Conservation (phyloP, 176 grass and related monocot genomes). For the Pharus latifolius region DNA sequence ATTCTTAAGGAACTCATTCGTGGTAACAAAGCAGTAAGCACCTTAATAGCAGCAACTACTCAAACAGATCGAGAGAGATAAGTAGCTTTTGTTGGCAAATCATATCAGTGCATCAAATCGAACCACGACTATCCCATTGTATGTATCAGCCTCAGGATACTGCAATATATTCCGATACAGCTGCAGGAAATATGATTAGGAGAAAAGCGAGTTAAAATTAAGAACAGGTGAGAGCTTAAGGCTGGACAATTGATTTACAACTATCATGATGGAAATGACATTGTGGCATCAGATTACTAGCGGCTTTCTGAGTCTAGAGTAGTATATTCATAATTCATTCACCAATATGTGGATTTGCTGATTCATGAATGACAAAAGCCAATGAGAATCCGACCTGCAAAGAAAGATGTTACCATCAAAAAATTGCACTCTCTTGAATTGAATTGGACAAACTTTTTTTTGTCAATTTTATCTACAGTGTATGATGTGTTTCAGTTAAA, state of each 20-base stretch:
- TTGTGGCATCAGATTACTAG: neutral
- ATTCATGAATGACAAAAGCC: conserved; percentile 95
- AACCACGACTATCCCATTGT: conserved; percentile 84
- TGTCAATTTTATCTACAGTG: neutral
- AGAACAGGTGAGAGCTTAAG: neutral
- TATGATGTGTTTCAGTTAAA: neutral
- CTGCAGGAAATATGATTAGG: conserved; percentile 36
- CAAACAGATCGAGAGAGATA: conserved; percentile 18
- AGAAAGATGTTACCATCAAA: conserved; percentile 4
- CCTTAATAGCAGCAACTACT: neutral
- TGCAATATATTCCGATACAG: conserved; percentile 75
- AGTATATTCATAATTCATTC: conserved; percentile 23
- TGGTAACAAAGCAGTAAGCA: neutral
- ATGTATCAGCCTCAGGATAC: conserved; percentile 86
- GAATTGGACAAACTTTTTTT: neutral
- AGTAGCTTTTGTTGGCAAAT: conserved; percentile 93
- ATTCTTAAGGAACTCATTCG: too few relatives aligned
- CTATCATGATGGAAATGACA: too few relatives aligned
- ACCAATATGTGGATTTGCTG: conserved; percentile 95
- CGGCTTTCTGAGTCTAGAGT: neutral
- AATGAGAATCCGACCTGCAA: conserved; percentile 83
- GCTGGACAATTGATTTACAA: too few relatives aligned
- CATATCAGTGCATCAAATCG: conserved; percentile 91
- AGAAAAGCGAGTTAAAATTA: neutral
- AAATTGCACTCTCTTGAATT: neutral